Conservation (phyloP, 805 yeast species). For the Ogataea degrootiae region DNA sequence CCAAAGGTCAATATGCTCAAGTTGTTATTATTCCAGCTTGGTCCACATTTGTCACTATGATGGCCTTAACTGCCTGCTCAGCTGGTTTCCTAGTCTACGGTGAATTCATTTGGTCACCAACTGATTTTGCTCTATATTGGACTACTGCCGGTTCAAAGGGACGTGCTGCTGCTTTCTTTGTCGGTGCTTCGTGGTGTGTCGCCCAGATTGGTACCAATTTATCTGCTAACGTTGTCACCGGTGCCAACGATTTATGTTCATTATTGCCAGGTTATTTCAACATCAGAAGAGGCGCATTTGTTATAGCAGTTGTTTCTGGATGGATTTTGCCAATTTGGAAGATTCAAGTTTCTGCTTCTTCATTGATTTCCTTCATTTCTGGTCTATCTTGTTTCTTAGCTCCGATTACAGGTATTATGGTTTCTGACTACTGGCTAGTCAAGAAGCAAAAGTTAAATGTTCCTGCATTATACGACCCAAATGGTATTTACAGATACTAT, state of each 20-base stretch:
- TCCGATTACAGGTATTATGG: slow-evolving; percentile 35
- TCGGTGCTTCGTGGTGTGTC: slow-evolving; percentile 17
- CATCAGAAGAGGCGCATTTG: slow-evolving; percentile 49
- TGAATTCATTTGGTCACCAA: slow-evolving; percentile 40
- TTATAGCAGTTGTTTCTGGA: slow-evolving; percentile 30
- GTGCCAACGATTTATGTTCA: slow-evolving; percentile 54
- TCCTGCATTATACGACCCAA: slow-evolving; percentile 30
- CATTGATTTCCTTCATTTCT: slow-evolving; percentile 33
- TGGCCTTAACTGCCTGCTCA: slow-evolving; percentile 32
- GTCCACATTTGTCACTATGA: slow-evolving; percentile 25
- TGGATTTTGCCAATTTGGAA: slow-evolving; percentile 40
- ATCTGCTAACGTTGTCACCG: slow-evolving; percentile 57
- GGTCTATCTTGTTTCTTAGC: slow-evolving; percentile 35
- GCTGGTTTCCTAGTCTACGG: slow-evolving; percentile 37
- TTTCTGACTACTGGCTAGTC: slow-evolving; percentile 36
- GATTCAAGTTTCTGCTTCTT: slow-evolving; percentile 32
- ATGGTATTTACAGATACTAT: slow-evolving; percentile 36
- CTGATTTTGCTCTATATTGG: slow-evolving; percentile 34
- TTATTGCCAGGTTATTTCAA: slow-evolving; percentile 54
- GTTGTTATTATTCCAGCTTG: slow-evolving; percentile 24
- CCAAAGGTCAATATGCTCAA: slow-evolving; percentile 30
- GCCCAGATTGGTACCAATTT: slow-evolving; percentile 38
- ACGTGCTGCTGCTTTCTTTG: slow-evolving; percentile 17
- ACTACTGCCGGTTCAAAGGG: slow-evolving; percentile 22
- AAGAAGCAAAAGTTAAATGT: slow-evolving; percentile 32